Base-by-base conservation (phyloP, 345 rosid genomes). In the Eucalyptus cloeziana region DNA sequence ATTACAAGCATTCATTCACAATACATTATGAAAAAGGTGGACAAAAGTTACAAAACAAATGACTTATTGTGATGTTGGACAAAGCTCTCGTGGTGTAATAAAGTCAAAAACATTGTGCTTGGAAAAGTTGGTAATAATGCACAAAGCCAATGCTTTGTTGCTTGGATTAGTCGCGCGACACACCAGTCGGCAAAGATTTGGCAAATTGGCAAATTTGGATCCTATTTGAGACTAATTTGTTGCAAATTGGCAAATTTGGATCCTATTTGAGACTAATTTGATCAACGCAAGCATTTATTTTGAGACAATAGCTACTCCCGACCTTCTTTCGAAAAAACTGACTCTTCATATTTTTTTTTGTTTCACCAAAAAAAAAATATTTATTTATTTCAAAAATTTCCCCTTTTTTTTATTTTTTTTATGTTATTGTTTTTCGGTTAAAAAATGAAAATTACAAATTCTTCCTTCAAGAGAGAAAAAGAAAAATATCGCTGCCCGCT, bases 151-250 rank as follows among this genome's bases (percentile, higher is more conserved):
- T 33, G 25, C 44, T 71, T 7, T 4, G 2, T 17, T 2, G 1
- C 12, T 19, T 2, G 0, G 13, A 12, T 27, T 60, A 27, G 31
- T 27, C 31, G 13, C 2, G 31, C 12, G 27, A 60, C 15, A 11
- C n/a, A 5, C 13, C 4, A 10, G 69, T 7, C 16, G 7, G 16
- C 2, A 19, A 19, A 37, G 25, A 11, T 21, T 76, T 10, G 47
- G 1, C 30, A 13, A 11, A 76, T 76, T 71, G 45, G 2, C 8
- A 5, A 37, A 13, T 21, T 71, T 0, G 4, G 43, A 33, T 69
- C 0, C 1, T 69, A 33, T 69, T 3, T 24, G 24, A 58, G 1
- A 58, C 0, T 10, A 58, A 58, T 0, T 40, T 40, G 40, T 1
- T n/a, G n/a, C 71, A 8, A 6, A 62, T 62, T 62, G 71, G 2